Percentiles rank a stretch among this genome's conserved stretches.
These are phyloP conservation scores for Backusella westeae DNA, from an alignment of 192 early-diverging fungal genomes.

Conservation along the genomic window DNA sequence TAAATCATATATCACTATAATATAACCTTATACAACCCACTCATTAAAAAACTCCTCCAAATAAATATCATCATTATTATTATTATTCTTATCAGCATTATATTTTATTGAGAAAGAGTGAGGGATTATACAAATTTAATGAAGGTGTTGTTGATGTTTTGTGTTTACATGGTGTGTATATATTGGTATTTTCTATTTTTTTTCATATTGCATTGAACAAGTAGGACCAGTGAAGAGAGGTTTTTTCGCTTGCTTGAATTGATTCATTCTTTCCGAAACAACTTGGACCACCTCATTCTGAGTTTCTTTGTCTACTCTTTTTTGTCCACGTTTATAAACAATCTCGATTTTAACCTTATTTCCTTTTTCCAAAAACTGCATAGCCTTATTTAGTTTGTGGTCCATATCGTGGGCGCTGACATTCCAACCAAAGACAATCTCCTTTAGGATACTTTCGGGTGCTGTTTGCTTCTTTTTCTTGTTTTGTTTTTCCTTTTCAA, in stretches of 20 bases:
- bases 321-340: slow-evolving; percentile 43
- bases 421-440: slow-evolving; percentile 51
- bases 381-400: slow-evolving; percentile 47
- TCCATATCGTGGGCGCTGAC: slow-evolving; percentile 47
- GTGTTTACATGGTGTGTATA: background rate
- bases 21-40: background rate
- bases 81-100: background rate
- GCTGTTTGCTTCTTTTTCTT: slow-evolving; percentile 41
- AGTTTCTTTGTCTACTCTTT: slow-evolving; percentile 23
- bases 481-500: slow-evolving; percentile 46
- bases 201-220: slow-evolving; percentile 26
- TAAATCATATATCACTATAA: background rate
- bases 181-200: background rate
- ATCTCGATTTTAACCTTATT: slow-evolving; percentile 48
- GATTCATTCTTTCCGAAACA: slow-evolving; percentile 33
- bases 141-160: background rate
- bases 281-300: slow-evolving; percentile 39
- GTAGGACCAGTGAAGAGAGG: slow-evolving; percentile 6
- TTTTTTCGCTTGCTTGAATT: slow-evolving; percentile 14
- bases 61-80: background rate
- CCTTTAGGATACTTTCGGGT: slow-evolving; percentile 40
- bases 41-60: background rate
- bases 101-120: background rate
- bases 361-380: slow-evolving; percentile 52
- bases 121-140: background rate